phyloP scores from a whole-genome alignment of 208 protist genomes.

The Leishmania major region DNA sequence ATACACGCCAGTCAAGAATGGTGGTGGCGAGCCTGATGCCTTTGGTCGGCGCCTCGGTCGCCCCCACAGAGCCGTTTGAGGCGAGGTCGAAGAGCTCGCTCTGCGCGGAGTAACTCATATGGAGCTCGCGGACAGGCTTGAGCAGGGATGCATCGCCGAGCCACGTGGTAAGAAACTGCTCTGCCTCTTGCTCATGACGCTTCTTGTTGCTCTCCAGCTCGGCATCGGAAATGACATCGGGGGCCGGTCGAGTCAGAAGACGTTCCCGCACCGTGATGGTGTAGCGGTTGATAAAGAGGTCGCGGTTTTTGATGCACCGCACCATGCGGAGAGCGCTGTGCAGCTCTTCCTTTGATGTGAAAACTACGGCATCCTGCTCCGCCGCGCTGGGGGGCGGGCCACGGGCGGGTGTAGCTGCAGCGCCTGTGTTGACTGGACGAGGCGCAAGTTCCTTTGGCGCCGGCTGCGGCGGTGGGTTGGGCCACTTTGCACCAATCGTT shows the following conservation, averaged over 20 bases:
- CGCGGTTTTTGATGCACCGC: slow-evolving; percentile 27
- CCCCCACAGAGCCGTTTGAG: not conserved
- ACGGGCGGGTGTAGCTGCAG: not conserved
- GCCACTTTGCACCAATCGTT: not conserved
- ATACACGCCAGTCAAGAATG: slow-evolving; percentile 39
- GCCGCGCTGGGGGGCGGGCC: not conserved
- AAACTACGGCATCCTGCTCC: slow-evolving; percentile 14
- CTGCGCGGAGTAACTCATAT: slow-evolving; percentile 16
- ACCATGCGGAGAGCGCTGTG: slow-evolving; percentile 41
- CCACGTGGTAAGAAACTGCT: slow-evolving; percentile 36
- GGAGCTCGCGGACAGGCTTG: slow-evolving; percentile 22
- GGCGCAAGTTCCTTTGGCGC: not conserved
- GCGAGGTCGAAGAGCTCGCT: slow-evolving; percentile 6
- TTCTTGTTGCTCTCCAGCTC: slow-evolving; percentile 34
- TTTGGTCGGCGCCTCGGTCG: not conserved
- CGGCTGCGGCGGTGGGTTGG: not conserved
- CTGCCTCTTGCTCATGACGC: slow-evolving; percentile 31
- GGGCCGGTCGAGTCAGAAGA: slow-evolving; percentile 31
- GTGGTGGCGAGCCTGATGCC: slow-evolving; percentile 27
- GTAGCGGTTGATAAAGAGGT: slow-evolving; percentile 39
- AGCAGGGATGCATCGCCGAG: slow-evolving; percentile 19
- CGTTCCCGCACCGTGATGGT: slow-evolving; percentile 36
- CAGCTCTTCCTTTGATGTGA: slow-evolving; percentile 35
- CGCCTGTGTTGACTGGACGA: not conserved
- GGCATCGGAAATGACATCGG: slow-evolving; percentile 20